phyloP scores from a whole-genome alignment of 2,329 filamentous ascomycete species.

The Diaporthe sp. region DNA sequence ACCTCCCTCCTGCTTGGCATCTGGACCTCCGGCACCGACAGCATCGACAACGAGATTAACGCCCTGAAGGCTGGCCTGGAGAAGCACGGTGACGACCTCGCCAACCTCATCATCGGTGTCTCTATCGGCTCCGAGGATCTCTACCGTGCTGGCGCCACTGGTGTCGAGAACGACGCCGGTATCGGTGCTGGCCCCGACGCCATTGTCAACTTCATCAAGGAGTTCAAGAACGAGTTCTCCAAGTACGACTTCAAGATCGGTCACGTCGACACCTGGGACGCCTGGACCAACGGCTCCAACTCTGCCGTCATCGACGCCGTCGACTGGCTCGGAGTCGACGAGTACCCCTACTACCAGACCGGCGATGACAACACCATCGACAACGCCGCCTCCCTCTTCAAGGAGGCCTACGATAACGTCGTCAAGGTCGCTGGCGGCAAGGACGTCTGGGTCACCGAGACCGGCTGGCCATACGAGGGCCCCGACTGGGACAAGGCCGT shows the following conservation, averaged over 20 bases:
- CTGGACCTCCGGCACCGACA: constrained; percentile 80
- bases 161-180: constrained; percentile 73
- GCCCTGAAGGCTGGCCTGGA: constrained; percentile 79
- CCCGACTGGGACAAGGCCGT: constrained; percentile 72
- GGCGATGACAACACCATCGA: constrained; percentile 76
- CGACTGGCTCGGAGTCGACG: constrained; percentile 89
- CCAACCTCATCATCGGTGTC: constrained; percentile 81
- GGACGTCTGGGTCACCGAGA: constrained; percentile 89
- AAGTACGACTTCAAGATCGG: constrained; percentile 77
- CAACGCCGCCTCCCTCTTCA: constrained; percentile 76
- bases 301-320: constrained; percentile 74
- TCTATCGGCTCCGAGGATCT: constrained; percentile 90
- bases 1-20: constrained; percentile 86
- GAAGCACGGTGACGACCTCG: constrained; percentile 77
- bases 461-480: constrained; percentile 87
- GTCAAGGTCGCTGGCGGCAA: constrained; percentile 73
- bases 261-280: constrained; percentile 92
- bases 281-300: constrained; percentile 82
- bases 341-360: constrained; percentile 87
- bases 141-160: constrained; percentile 82
- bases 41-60: constrained; percentile 79
- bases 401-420: constrained; percentile 74
- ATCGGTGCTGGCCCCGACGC: constrained; percentile 73
- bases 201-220: constrained; percentile 78
- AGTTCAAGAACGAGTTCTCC: constrained; percentile 74